Evolutionary conservation across 768 basidiomycete species (phyloP).

Genomic region (Lactifluus echinatus): DNA sequence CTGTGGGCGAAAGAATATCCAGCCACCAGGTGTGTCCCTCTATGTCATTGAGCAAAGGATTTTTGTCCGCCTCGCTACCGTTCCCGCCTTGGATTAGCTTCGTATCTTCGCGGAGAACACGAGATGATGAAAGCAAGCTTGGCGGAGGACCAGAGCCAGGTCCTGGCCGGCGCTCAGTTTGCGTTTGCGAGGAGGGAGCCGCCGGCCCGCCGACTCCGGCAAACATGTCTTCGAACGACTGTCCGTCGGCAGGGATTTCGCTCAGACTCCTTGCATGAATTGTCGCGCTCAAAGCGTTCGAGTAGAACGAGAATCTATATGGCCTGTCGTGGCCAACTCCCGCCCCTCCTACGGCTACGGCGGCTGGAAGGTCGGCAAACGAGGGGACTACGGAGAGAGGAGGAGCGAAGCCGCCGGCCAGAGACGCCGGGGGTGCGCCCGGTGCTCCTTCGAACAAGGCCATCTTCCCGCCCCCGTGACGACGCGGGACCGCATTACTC

Average conservation of each 20-base stretch:
- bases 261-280: conserved; percentile 91
- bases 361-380: conserved; percentile 30
- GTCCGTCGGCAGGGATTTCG: conserved; percentile 90
- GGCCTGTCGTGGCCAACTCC: conserved; percentile 62
- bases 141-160: conserved; percentile 1
- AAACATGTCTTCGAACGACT: conserved; percentile 89
- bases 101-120: not conserved
- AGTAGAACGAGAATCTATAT: conserved; percentile 98
- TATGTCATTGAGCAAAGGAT: not conserved
- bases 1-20: conserved; percentile 87
- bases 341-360: not conserved
- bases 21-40: conserved; percentile 95
- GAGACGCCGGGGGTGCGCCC: conserved; percentile 40
- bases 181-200: too few species aligned
- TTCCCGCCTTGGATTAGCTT: not conserved
- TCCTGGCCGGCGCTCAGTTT: not conserved
- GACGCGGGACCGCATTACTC: conserved; percentile 60
- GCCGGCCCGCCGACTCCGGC: conserved; percentile 33
- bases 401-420: conserved; percentile 19
- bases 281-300: conserved; percentile 82
- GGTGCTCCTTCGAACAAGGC: conserved; percentile 70
- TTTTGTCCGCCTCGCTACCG: conserved; percentile 9
- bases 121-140: not conserved
- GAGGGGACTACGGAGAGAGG: conserved; percentile 35
- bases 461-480: conserved; percentile 67